Conservation (phyloP, 345 rosid species). For the Camelina hispida region DNA sequence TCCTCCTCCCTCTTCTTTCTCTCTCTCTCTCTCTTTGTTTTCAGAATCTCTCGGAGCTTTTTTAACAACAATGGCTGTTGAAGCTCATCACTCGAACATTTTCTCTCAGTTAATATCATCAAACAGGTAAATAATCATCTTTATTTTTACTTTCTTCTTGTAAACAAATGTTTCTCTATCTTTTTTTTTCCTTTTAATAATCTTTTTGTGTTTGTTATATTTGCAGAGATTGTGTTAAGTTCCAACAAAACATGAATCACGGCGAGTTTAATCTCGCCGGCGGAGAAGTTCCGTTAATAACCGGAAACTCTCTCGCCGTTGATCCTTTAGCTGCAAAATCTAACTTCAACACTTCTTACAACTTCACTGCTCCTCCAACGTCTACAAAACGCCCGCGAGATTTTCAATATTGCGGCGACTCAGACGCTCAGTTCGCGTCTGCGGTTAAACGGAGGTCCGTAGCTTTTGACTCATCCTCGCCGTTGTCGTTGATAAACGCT, state of each 20-base stretch:
- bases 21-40: conserved; percentile 15
- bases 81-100: conserved; percentile 54
- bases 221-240: conserved; percentile 55
- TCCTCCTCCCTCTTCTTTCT: conserved; percentile 23
- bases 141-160: neutral
- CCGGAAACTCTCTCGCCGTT: conserved; percentile 45
- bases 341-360: conserved; percentile 55
- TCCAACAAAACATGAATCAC: conserved; percentile 50
- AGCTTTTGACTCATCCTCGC: conserved; percentile 40
- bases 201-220: neutral
- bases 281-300: conserved; percentile 45
- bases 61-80: conserved; percentile 58
- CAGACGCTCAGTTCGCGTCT: conserved; percentile 39
- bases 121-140: conserved; percentile 44
- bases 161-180: neutral
- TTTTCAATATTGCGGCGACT: conserved; percentile 36
- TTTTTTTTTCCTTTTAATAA: neutral
- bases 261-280: conserved; percentile 49
- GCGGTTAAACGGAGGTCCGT: conserved; percentile 45
- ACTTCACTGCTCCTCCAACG: conserved; percentile 37
- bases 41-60: conserved; percentile 34
- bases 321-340: conserved; percentile 49
- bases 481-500: conserved; percentile 29
- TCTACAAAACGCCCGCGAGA: conserved; percentile 57
- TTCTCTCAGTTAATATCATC: conserved; percentile 49